Conservation (phyloP, 75 land plant genomes). For the Sequoia sempervirens region DNA sequence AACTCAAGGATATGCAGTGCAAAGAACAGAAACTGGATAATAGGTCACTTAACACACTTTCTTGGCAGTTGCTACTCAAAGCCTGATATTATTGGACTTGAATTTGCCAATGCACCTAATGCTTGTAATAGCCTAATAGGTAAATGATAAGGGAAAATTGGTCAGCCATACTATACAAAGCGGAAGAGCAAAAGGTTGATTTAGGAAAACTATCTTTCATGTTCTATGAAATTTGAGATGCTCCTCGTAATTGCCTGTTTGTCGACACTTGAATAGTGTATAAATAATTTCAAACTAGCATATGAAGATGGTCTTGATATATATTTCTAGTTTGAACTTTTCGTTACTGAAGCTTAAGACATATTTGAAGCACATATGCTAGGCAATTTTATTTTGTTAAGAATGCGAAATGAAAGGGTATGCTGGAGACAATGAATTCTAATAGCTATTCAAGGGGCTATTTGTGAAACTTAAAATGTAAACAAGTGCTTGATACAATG, state of each 20-base stretch:
- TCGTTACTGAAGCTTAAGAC: background rate
- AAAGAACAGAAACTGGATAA: background rate
- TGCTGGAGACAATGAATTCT: background rate
- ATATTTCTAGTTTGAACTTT: no score
- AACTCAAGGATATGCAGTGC: background rate
- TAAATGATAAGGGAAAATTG: background rate
- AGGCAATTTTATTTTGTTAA: background rate
- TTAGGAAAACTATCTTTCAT: background rate
- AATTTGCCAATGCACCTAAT: background rate
- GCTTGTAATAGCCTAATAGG: background rate
- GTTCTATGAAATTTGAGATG: background rate
- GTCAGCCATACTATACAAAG: background rate
- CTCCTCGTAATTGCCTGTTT: background rate
- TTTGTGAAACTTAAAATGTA: background rate
- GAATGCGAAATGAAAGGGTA: background rate
- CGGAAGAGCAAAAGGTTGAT: background rate
- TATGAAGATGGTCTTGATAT: background rate
- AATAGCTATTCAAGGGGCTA: background rate
- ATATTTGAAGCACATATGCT: background rate
- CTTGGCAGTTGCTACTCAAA: background rate
- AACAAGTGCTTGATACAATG: background rate
- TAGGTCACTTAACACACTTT: background rate
- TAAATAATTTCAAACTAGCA: background rate
- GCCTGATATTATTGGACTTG: background rate
- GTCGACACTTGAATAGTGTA: background rate